Percentiles rank a stretch among this genome's conserved stretches.
Conservation (phyloP, 2,329 filamentous ascomycete species). For the Fusarium brevicatenulatum region DNA sequence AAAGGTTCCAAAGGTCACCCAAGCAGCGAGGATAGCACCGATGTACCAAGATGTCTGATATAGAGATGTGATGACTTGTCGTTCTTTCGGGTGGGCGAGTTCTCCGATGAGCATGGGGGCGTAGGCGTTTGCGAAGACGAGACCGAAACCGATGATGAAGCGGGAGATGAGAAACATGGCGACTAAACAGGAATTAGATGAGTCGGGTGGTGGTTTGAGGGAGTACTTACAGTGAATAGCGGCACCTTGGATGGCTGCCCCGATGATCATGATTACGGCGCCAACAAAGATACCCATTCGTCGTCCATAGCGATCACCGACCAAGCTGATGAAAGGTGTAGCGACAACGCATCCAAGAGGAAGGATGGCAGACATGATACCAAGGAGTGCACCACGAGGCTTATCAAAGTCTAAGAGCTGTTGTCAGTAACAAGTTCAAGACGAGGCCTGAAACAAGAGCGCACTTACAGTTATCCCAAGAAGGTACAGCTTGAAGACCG, state of each 20-base stretch:
- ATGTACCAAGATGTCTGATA: slow-evolving; percentile 62
- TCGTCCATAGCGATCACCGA: slow-evolving; percentile 4
- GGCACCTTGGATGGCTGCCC: not conserved
- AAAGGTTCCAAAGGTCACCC: slow-evolving; percentile 54
- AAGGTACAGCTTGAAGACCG: slow-evolving; percentile 28
- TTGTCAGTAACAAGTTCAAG: not conserved
- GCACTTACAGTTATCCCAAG: slow-evolving; percentile 29
- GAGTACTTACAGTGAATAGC: not conserved
- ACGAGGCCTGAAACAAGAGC: accelerated
- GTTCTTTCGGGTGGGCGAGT: slow-evolving; percentile 63
- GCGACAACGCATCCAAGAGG: slow-evolving; percentile 8
- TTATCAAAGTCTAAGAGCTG: slow-evolving; percentile 26
- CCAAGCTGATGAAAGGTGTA: slow-evolving; percentile 1
- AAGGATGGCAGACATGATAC: slow-evolving; percentile 7
- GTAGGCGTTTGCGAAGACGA: slow-evolving; percentile 62
- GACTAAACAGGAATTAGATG: slow-evolving; percentile 38
- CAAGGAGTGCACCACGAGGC: slow-evolving; percentile 39
- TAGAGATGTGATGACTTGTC: slow-evolving; percentile 61
- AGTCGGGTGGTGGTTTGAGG: accelerated
- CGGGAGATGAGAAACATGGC: slow-evolving; percentile 65
- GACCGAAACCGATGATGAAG: slow-evolving; percentile 63
- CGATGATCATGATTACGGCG: not conserved
- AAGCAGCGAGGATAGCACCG: slow-evolving; percentile 55
- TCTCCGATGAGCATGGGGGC: slow-evolving; percentile 65
- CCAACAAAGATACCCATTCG: slow-evolving; percentile 10